These are phyloP conservation scores for Metschnikowia similis DNA, from an alignment of 805 yeast species.

Conservation along the genomic window DNA sequence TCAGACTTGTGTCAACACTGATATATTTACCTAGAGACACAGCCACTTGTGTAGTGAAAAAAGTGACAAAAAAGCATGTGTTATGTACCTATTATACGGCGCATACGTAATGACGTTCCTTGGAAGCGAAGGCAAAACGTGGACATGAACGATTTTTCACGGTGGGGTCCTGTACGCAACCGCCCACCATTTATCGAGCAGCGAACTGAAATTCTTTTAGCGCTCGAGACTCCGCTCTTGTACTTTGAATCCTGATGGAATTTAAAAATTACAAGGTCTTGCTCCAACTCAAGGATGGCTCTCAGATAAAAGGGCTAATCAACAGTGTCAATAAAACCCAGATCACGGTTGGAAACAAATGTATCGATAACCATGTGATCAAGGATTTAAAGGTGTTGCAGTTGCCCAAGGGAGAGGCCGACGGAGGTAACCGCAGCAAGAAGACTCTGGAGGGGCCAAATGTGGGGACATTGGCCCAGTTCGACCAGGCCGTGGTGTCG, in stretches of 20 bases:
- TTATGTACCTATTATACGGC: no score
- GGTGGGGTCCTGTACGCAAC: background rate
- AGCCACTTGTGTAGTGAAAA: background rate
- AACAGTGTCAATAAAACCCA: constrained; percentile 26
- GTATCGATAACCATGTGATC: constrained; percentile 36
- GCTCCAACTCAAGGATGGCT: constrained; percentile 36
- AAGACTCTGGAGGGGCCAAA: constrained; percentile 4
- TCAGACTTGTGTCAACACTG: background rate
- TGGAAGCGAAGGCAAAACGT: no score
- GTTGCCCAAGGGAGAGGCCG: constrained; percentile 38
- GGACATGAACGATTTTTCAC: no score
- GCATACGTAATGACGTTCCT: no score
- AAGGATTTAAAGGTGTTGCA: constrained; percentile 54
- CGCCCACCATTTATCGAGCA: constrained; percentile 1
- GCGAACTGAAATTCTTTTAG: constrained; percentile 3
- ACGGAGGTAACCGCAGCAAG: constrained; percentile 14
- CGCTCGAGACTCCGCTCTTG: background rate
- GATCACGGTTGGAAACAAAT: constrained; percentile 25
- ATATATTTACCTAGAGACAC: background rate
- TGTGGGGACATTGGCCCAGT: background rate
- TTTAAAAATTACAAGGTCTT: constrained; percentile 40
- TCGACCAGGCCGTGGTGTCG: constrained; percentile 29
- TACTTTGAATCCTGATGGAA: constrained; percentile 18
- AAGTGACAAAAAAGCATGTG: background rate
- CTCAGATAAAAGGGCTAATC: constrained; percentile 31